phyloP scores from a whole-genome alignment of 2,329 filamentous ascomycete genomes.

The Colletotrichum phormii region DNA sequence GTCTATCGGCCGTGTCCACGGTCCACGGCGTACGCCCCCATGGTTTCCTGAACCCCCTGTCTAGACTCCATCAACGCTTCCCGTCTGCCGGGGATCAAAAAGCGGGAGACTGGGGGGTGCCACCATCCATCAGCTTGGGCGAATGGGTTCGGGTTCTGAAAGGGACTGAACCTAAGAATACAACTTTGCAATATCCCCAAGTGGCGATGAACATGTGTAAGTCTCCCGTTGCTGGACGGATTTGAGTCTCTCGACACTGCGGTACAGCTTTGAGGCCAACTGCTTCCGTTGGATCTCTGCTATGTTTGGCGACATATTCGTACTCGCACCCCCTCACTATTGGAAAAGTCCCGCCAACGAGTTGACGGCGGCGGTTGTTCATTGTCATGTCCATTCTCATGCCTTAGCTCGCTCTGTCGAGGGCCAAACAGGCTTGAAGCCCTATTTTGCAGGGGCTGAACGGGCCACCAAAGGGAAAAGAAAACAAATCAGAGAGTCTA shows the following conservation, averaged over 20 bases:
- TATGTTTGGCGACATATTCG: not conserved
- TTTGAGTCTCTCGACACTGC: not conserved
- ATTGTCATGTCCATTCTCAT: conserved; percentile 3
- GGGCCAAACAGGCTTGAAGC: conserved; percentile 28
- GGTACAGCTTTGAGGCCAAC: not conserved
- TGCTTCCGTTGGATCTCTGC: not conserved
- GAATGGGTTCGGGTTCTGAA: not conserved
- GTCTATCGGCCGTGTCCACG: conserved; percentile 2
- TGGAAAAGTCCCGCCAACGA: not conserved
- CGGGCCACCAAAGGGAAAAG: conserved; percentile 11
- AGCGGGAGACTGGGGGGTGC: conserved; percentile 28
- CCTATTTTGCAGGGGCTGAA: conserved; percentile 30
- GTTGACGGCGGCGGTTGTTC: not conserved
- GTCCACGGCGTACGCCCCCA: not conserved
- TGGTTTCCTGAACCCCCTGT: conserved; percentile 6
- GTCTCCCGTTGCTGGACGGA: conserved; percentile 31
- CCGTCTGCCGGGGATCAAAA: conserved; percentile 23
- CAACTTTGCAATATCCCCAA: not conserved
- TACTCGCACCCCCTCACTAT: not conserved
- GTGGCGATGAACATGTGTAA: conserved; percentile 32
- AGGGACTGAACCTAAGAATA: not conserved
- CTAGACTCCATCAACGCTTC: conserved; percentile 21
- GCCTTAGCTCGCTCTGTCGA: conserved; percentile 6
- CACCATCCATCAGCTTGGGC: conserved; percentile 15
- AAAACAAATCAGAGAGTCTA: conserved; percentile 18